Percentiles rank a stretch among this genome's conserved stretches.
These are phyloP conservation scores for Kurtzmaniella fragi DNA, from an alignment of 805 yeast species.

Conservation along the genomic window DNA sequence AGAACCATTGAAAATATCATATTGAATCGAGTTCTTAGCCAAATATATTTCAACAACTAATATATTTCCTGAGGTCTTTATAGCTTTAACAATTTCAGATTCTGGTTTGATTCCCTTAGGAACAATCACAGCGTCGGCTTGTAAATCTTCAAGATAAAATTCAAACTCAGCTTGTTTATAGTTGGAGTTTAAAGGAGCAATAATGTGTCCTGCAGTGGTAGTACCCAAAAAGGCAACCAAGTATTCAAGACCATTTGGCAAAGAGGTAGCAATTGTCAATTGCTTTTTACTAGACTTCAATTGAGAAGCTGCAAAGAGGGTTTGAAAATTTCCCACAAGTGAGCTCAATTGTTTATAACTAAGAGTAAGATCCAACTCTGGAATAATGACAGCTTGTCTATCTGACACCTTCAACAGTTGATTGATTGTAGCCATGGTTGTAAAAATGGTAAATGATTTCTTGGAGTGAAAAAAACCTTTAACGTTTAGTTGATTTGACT, in stretches of 20 bases:
- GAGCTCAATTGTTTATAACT: slow-evolving; percentile 40
- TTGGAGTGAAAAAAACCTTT: too few species aligned
- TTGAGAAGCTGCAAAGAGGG: slow-evolving; percentile 34
- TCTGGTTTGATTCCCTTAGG: slow-evolving; percentile 44
- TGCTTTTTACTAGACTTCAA: slow-evolving; percentile 27
- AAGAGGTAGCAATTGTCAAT: slow-evolving; percentile 51
- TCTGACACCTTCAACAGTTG: slow-evolving; percentile 31
- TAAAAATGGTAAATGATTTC: neutral
- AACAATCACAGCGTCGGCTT: slow-evolving; percentile 53
- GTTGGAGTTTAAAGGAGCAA: slow-evolving; percentile 65
- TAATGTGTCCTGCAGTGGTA: slow-evolving; percentile 52
- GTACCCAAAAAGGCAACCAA: slow-evolving; percentile 51
- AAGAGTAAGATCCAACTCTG: slow-evolving; percentile 41
- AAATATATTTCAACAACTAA: slow-evolving; percentile 46
- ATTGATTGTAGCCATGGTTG: slow-evolving; percentile 31
- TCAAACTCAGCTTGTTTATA: slow-evolving; percentile 59
- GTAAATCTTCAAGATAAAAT: slow-evolving; percentile 58
- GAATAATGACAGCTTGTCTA: slow-evolving; percentile 40
- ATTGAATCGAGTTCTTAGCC: slow-evolving; percentile 39
- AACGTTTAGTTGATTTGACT: too few species aligned
- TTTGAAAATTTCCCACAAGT: slow-evolving; percentile 45
- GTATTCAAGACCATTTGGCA: slow-evolving; percentile 59
- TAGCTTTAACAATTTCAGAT: slow-evolving; percentile 38
- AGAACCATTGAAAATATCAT: slow-evolving; percentile 15
- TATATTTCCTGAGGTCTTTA: slow-evolving; percentile 46